Evolutionary conservation across 2,329 filamentous ascomycete genomes (phyloP), one percentile per base, ranked within the genome.

Genomic region (Sarocladium kiliense): DNA sequence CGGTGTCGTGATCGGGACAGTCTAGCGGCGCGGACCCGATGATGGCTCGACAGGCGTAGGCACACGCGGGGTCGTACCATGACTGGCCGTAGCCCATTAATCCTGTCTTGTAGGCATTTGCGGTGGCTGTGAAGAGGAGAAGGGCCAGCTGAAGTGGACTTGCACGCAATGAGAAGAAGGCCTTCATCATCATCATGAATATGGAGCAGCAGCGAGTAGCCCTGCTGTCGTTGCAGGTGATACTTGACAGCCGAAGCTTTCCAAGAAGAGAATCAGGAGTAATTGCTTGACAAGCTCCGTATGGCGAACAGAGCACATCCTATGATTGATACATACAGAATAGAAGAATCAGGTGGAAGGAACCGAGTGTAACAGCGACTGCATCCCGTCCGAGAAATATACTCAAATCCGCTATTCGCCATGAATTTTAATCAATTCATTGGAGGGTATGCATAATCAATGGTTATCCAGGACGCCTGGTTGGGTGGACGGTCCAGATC

Each of bases 21-120:
- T 19, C 45, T 25, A 30, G 56, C 21, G 60, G 34, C 7, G 56
- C 55, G 65, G 75, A 69, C 3, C 41, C 41, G 19, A 44, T 23
- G 18, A 44, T 18, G 9, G 18, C 41, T 59, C 86, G 82, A 0
- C 74, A 77, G 1, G 84, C 84, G 59, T 85, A 86, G 1, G 77
- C 74, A 41, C 78, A 83, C n/a, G 87, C 82, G 1, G 80, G 74
- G 68, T 88, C 87, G 75, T 85, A 87, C n/a, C 88, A 77, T 62
- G 53, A 56, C 53, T 65, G 62, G 19, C 62, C 60, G 47, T 61
- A 64, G 23, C 62, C 62, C 37, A 64, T 61, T 53, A 65, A 56
- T 39, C 62, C 63, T 9, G 41, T 44, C 36, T 39, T 39, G 36
- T 39, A 39, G 36, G 36, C 36, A 39, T 39, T 9, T 14, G 36